These are phyloP conservation scores for Funneliformis mosseae DNA, from an alignment of 192 early-diverging fungal species.

Conservation along the genomic window DNA sequence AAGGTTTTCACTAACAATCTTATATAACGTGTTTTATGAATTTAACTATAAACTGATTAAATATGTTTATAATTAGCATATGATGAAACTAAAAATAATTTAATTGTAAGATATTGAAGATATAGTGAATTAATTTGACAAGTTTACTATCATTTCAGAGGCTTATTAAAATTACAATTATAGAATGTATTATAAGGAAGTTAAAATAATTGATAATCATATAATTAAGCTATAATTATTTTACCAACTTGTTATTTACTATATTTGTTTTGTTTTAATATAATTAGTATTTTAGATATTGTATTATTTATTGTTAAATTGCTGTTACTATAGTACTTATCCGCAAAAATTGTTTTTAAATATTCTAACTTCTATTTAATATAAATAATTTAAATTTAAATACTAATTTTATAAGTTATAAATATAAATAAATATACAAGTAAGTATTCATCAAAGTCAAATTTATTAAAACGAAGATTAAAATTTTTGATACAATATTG, in stretches of 20 bases:
- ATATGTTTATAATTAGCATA: conserved; percentile 11
- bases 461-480: background rate
- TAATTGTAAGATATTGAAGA: background rate
- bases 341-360: background rate
- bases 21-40: background rate
- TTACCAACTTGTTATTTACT: background rate
- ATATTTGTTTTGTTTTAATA: background rate
- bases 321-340: background rate
- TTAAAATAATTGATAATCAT: background rate
- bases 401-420: background rate
- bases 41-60: background rate
- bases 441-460: conserved; percentile 10
- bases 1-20: background rate
- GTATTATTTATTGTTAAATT: background rate
- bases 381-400: background rate
- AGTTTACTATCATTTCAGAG: background rate
- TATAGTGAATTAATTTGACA: background rate
- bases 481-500: background rate
- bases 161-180: background rate
- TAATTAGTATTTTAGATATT: background rate
- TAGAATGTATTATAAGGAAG: background rate
- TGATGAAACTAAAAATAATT: conserved; percentile 3
- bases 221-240: background rate
- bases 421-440: background rate
- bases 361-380: background rate